Conservation (phyloP, 1,284 basidiomycete genomes). For the Caloboletus firmus region DNA sequence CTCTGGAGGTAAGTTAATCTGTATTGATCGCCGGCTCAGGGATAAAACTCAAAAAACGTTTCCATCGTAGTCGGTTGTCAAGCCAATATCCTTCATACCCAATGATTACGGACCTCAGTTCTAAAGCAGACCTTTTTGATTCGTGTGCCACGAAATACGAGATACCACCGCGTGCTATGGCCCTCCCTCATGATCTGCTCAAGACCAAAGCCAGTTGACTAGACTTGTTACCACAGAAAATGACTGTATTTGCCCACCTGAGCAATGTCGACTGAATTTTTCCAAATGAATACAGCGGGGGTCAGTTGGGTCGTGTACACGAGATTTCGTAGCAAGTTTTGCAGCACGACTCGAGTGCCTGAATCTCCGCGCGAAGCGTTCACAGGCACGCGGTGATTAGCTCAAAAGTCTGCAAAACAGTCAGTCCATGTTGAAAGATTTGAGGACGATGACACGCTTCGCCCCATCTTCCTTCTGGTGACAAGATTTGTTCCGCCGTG, state of each 20-base stretch:
- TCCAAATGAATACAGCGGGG: not conserved
- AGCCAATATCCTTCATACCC: conserved; percentile 66
- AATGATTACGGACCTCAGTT: conserved; percentile 58
- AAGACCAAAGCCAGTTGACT: not conserved
- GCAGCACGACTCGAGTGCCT: not conserved
- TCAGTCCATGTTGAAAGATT: not conserved
- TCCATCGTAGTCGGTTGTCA: conserved; percentile 51
- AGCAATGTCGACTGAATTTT: not conserved
- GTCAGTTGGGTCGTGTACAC: not conserved
- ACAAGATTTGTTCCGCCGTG: too few species aligned
- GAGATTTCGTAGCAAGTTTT: not conserved
- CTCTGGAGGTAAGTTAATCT: conserved; percentile 56
- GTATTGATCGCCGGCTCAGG: not conserved
- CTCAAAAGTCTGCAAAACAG: not conserved
- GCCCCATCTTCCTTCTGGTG: not conserved
- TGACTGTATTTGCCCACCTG: not conserved
- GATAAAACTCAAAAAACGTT: not conserved
- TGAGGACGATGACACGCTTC: not conserved
- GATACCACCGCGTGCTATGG: conserved; percentile 53
- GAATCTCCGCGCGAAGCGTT: not conserved
- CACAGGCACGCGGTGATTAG: not conserved
- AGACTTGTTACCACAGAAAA: conserved; percentile 1
- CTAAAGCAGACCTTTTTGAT: conserved; percentile 71
- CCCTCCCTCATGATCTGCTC: conserved; percentile 10
- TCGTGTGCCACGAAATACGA: conserved; percentile 65